These are phyloP conservation scores for Schoenoplectus triqueter DNA, from an alignment of 202 grass and related monocot genomes.

Conservation along the genomic window DNA sequence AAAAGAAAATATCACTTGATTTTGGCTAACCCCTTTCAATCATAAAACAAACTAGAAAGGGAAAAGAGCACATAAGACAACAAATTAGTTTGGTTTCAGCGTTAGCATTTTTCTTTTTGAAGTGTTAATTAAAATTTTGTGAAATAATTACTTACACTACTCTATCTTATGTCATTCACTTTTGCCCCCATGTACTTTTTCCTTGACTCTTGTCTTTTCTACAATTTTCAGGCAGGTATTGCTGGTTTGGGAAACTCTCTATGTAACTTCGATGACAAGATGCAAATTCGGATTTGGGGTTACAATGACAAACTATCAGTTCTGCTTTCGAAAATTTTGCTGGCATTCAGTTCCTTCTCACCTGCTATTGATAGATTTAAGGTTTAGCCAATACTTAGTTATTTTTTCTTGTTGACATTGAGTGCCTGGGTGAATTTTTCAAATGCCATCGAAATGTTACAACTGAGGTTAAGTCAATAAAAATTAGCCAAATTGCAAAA, in stretches of 20 bases:
- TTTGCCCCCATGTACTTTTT: constrained; percentile 1
- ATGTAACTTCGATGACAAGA: constrained; percentile 45
- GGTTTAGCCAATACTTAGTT: constrained; percentile 29
- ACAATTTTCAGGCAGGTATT: constrained; percentile 43
- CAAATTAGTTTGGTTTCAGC: constrained; percentile 16
- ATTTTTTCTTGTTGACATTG: neutral
- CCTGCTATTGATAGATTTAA: constrained; percentile 50
- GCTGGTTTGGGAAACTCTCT: constrained; percentile 54
- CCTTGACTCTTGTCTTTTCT: neutral
- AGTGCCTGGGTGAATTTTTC: neutral
- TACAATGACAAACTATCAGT: constrained; percentile 53
- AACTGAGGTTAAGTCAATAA: neutral
- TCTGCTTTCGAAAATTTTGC: constrained; percentile 52
- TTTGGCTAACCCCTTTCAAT: constrained; percentile 22
- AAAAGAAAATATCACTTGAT: constrained; percentile 24
- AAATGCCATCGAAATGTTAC: neutral
- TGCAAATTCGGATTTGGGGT: constrained; percentile 52
- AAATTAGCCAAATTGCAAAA: constrained; percentile 1
- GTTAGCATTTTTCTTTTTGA: neutral
- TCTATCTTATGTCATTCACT: neutral
- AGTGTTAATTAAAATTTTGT: neutral
- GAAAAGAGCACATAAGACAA: neutral
- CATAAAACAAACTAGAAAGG: neutral
- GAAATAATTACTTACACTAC: neutral
- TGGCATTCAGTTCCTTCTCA: constrained; percentile 43